Evolutionary conservation across 2,329 filamentous ascomycete species (phyloP), one percentile per base, ranked within the genome.

Genomic region (Fusarium tupiense): DNA sequence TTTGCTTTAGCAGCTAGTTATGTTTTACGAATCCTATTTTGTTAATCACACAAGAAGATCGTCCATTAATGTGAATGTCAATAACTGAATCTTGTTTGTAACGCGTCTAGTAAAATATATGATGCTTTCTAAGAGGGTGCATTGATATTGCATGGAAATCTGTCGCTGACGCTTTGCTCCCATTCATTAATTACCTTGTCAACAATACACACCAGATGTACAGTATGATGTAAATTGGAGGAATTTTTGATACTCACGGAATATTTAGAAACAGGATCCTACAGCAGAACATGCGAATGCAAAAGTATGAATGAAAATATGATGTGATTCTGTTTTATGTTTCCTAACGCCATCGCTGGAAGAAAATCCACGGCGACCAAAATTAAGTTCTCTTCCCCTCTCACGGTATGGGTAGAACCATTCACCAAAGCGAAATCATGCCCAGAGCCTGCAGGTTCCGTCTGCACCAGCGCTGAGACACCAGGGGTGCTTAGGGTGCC

Each of bases 401-500:
- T 20, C 8, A 20, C 12, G 43, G 20, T 33, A 17, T 31, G 24
- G 24, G 33, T 26, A 31, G 26, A 63, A 37, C 65, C 14, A 40
- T 43, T 37, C 31, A 11, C 37, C 41, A 29, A 29, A 41, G 33
- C 17, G 24, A 22, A 41, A 60, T 73, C 65, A 79, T 35, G 71
- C 93, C 96, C 96, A 99, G 81, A 99, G 84, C 79, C 96, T 91
- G 84, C 94, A 94, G 20, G 93, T 97, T 47, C 96, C 96, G 86
- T 99, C 96, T 4, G 96, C 95, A 76, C 96, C 96, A 53, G 95
- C 96, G 86, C 93, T 97, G 61, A 98, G 92, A 83, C 93, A 93
- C 96, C 96, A 98, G 5, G 96, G 94, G 83, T 98, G 94, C 73
- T 89, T 90, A 11, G 95, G 94, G 86, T 99, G 96, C 97, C 97